Evolutionary conservation across 306 rosid genomes (phyloP), one percentile per base, ranked within the genome.

Genomic region (Sechiopsis laciniata): DNA sequence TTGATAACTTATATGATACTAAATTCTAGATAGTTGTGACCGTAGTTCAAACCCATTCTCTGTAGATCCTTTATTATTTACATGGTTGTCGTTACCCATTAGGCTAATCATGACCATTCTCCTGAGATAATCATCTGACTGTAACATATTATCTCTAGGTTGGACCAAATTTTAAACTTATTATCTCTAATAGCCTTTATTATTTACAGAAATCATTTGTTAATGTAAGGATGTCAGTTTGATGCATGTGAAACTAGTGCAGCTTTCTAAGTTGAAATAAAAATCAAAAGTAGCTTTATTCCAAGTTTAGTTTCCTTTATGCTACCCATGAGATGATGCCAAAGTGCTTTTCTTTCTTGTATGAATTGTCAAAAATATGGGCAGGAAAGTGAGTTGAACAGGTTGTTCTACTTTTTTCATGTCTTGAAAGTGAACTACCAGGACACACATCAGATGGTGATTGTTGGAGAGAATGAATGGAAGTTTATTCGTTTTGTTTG

Each of bases 351-450:
- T 67, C 19, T 40, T 54, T 67, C 37, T 20, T 19, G 2, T 20
- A 67, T 67, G 37, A 32, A 32, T 32, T 32, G 35, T 45, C 35
- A 32, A 32, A 32, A 1, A 32, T 32, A 32, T 32, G 37, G 37
- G 37, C 37, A 32, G 37, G 37, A 13, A 68, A 48, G 37, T 46
- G 42, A 68, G 11, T 7, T 12, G 17, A 20, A 46, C 54, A 45
- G 56, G 57, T 7, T 48, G 73, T 68, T 13, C 57, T 22, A 13
- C 55, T 21, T 22, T 67, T 29, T 22, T 8, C 73, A 21, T 67
- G 73, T 67, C 73, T 21, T 67, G 73, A 45, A 67, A 67, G 51
- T 67, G 53, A 67, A 48, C 73, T 67, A 46, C 56, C 37, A 67
- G 3, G 0, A 17, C 72, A 66, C 55, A 45, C 35, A 66, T 66